A percentile compares a stretch with the other conserved stretches of the same genome.
Conservation (phyloP, 768 basidiomycete species). For the Lentinula lateritia region DNA sequence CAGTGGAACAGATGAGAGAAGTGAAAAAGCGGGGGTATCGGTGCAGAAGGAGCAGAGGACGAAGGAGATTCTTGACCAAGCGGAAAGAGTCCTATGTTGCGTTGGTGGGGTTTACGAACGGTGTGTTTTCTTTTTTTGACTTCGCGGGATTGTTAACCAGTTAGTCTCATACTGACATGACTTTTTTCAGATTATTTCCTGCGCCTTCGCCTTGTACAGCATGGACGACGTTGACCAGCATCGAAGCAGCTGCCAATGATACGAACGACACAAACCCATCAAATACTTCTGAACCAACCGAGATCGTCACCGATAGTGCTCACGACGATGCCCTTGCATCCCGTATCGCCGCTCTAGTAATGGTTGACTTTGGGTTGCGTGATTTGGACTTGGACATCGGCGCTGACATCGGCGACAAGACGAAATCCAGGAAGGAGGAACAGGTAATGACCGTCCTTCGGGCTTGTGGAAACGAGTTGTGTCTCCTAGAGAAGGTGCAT, state of each 20-base stretch:
- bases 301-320: conserved; percentile 52
- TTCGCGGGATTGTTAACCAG: conserved; percentile 51
- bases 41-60: conserved; percentile 21
- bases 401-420: neutral
- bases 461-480: conserved; percentile 72
- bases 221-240: neutral
- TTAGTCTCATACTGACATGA: too few relatives aligned
- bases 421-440: conserved; percentile 19
- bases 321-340: conserved; percentile 90
- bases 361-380: conserved; percentile 82
- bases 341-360: conserved; percentile 85
- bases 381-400: conserved; percentile 85
- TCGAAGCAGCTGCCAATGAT: neutral
- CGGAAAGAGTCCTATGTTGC: conserved; percentile 68
- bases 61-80: conserved; percentile 53
- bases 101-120: conserved; percentile 71
- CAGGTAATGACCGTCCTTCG: conserved; percentile 60
- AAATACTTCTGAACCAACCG: neutral
- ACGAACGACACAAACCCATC: neutral
- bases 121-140: conserved; percentile 30
- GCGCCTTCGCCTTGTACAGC: conserved; percentile 27
- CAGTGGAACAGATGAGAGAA: neutral
- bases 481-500: conserved; percentile 32
- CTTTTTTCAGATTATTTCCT: conserved; percentile 28
- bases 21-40: conserved; percentile 20